Percentiles rank a stretch among this genome's conserved stretches.
These are phyloP conservation scores for Smittium culicis DNA, from an alignment of 371 early-diverging fungal genomes.

Conservation along the genomic window DNA sequence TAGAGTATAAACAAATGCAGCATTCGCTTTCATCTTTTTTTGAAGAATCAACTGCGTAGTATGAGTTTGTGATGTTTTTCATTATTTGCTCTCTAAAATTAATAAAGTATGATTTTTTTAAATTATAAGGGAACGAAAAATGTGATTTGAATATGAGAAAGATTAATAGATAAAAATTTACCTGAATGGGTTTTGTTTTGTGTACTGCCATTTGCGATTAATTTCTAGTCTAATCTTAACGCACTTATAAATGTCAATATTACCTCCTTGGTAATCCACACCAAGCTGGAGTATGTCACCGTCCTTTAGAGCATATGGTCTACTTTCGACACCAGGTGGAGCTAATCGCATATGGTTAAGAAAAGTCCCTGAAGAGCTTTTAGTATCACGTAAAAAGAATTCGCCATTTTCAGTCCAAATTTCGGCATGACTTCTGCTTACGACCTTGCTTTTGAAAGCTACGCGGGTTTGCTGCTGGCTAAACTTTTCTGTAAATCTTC, in stretches of 20 bases:
- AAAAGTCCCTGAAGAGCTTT: constrained; percentile 91
- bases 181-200: constrained; percentile 37
- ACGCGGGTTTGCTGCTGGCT: constrained; percentile 45
- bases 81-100: constrained; percentile 30
- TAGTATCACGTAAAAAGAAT: constrained; percentile 83
- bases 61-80: constrained; percentile 31
- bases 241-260: constrained; percentile 53
- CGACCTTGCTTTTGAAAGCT: constrained; percentile 87
- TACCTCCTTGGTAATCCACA: constrained; percentile 90
- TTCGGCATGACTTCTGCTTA: constrained; percentile 84
- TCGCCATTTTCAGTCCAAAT: constrained; percentile 70
- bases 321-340: constrained; percentile 70
- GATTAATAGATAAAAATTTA: background rate
- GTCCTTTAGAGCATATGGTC: constrained; percentile 65
- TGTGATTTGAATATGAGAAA: background rate
- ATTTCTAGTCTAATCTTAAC: constrained; percentile 70
- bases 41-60: constrained; percentile 14
- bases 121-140: background rate
- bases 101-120: no score
- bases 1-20: constrained; percentile 84
- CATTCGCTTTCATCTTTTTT: constrained; percentile 51
- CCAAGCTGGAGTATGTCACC: constrained; percentile 89
- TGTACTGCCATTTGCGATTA: constrained; percentile 50
- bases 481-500: constrained; percentile 64
- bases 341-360: constrained; percentile 81